Evolutionary conservation across 179 eudicot species (phyloP), one percentile per base, ranked within the genome.

Genomic region (Corrigiola litoralis): DNA sequence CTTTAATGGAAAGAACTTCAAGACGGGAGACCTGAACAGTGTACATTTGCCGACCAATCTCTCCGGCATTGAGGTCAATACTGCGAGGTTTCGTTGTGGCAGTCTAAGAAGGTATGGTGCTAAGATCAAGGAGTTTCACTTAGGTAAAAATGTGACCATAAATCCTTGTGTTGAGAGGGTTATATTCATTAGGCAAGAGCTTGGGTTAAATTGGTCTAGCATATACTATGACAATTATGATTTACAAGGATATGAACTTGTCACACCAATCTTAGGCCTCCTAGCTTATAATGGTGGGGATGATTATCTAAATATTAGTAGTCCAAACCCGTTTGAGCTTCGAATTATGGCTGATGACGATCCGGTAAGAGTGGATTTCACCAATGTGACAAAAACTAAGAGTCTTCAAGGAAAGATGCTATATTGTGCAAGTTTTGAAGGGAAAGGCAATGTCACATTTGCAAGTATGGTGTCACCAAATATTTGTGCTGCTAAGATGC

Each of bases 71-170:
- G 70, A 66, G 29, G 89, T 81, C 5, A 57, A 78, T 25, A 63
- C 84, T 0, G 79, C 76, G 8, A 74, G 83, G 45, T 82, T 80
- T 56, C 84, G 99, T 0, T 87, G 99, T 48, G 99, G 99, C 20
- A 90, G 99, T 40, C 81, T 94, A 18, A 63, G 75, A 7, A 79
- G 97, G 63, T 86, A 94, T 12, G 99, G 99, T 20, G 94, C 89
- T n/a, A 72, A 65, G 25, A 50, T 90, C 11, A 50, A 71, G 16
- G 91, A 94, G 72, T 87, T 94, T 67, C 81, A 76, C 52, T 20
- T 94, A 51, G 67, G 74, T 0, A 58, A 33, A 16, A 81, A 86
- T 25, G 70, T 85, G 3, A 57, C 57, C 23, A 73, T 82, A n/a
- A 83, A 77, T 61, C 99, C 97, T 36, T 90, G 90, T 75, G 69